phyloP scores from a whole-genome alignment of 2,329 filamentous ascomycete genomes.

The Eurotiales sp. region DNA sequence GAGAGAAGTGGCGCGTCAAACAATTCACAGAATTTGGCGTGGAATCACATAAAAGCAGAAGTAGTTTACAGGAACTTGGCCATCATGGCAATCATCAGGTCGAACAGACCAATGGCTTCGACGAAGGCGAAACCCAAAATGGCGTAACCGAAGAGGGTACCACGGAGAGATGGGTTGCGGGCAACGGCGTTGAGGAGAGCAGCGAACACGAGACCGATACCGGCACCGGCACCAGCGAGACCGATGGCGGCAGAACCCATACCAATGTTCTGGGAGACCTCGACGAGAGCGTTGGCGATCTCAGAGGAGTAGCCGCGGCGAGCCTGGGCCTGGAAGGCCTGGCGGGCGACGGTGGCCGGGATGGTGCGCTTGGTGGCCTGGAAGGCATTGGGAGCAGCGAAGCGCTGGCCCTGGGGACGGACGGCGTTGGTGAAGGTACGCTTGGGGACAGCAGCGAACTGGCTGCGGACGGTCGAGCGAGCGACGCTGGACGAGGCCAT shows the following conservation, averaged over 20 bases:
- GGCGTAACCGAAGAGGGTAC: constrained; percentile 94
- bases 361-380: constrained; percentile 72
- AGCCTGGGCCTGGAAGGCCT: constrained; percentile 55
- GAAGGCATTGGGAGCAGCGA: constrained; percentile 50
- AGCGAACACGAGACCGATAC: constrained; percentile 93
- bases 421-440: constrained; percentile 61
- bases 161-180: constrained; percentile 91
- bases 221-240: constrained; percentile 89
- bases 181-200: constrained; percentile 83
- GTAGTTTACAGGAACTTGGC: constrained; percentile 68
- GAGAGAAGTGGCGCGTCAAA: background rate
- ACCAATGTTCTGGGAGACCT: constrained; percentile 87
- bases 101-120: constrained; percentile 75
- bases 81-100: constrained; percentile 90
- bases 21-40: background rate
- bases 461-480: constrained; percentile 67
- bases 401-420: constrained; percentile 31
- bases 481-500: constrained; percentile 67
- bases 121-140: constrained; percentile 95
- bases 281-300: constrained; percentile 79
- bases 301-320: constrained; percentile 81
- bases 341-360: constrained; percentile 63
- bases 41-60: no score
- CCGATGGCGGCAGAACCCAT: constrained; percentile 87
- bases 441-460: constrained; percentile 64